Conservation (phyloP, 768 basidiomycete species). For the Calocybe gangraenosa region DNA sequence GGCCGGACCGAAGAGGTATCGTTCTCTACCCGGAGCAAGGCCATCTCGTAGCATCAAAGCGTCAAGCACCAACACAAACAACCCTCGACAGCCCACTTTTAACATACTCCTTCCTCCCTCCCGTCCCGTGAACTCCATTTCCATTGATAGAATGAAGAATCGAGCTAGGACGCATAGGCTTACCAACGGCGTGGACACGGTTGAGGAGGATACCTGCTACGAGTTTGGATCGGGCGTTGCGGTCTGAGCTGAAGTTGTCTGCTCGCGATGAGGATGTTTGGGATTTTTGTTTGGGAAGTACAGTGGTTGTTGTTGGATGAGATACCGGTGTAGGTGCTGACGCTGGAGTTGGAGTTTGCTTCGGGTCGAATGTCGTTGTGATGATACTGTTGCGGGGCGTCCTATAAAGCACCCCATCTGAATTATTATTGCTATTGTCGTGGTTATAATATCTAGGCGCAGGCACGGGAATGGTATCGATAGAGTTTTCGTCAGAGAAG, state of each 20-base stretch:
- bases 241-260: slow-evolving; percentile 5
- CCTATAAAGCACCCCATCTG: too few species aligned
- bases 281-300: too few species aligned
- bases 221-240: slow-evolving; percentile 38
- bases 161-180: slow-evolving; percentile 44
- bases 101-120: slow-evolving; percentile 40
- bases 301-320: too few species aligned
- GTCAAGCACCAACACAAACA: slow-evolving; percentile 42
- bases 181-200: slow-evolving; percentile 47
- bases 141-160: too few species aligned
- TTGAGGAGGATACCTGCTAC: slow-evolving; percentile 58
- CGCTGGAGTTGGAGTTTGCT: too few species aligned
- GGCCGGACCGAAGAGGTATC: too few species aligned
- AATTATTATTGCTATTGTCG: too few species aligned
- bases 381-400: background rate
- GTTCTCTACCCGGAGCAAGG: too few species aligned
- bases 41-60: too few species aligned
- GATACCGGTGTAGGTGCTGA: too few species aligned
- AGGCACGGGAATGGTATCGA: slow-evolving; percentile 3
- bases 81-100: slow-evolving; percentile 50
- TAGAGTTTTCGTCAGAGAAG: slow-evolving; percentile 17
- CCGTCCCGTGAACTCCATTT: too few species aligned
- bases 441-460: background rate
- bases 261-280: slow-evolving; percentile 4
- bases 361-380: background rate